Evolutionary conservation across 805 yeast species (phyloP).

Genomic region (Ogataea ganodermae): DNA sequence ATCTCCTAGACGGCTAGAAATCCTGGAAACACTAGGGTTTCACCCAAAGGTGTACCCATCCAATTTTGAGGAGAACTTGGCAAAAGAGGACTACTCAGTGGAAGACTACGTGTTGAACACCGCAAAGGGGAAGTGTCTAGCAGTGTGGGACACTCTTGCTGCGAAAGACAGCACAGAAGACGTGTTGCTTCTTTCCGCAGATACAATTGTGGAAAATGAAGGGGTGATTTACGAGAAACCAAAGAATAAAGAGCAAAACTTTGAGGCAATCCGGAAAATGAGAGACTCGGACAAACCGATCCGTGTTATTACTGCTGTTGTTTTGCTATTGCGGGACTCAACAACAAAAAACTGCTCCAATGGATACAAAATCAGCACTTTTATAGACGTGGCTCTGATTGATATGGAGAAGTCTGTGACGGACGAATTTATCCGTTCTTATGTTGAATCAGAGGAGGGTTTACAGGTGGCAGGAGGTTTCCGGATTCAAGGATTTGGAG

Average conservation of each 20-base stretch:
- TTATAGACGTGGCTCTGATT: conserved; percentile 33
- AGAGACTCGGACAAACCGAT: conserved; percentile 48
- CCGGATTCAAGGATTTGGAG: conserved; percentile 75
- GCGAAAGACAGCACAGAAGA: conserved; percentile 11
- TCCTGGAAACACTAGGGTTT: conserved; percentile 63
- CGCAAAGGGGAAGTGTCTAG: conserved; percentile 63
- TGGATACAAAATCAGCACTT: conserved; percentile 22
- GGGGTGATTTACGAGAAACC: conserved; percentile 82
- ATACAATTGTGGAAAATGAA: conserved; percentile 68
- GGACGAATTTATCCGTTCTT: conserved; percentile 57
- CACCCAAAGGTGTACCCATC: conserved; percentile 55
- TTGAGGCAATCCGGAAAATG: conserved; percentile 48
- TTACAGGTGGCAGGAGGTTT: conserved; percentile 89
- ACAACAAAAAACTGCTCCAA: conserved; percentile 8
- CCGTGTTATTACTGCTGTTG: conserved; percentile 56
- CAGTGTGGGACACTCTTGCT: conserved; percentile 52
- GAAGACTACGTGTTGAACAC: conserved; percentile 70
- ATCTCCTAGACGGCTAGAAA: conserved; percentile 78
- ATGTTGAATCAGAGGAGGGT: conserved; percentile 76
- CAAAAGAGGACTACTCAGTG: conserved; percentile 51
- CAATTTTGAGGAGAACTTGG: conserved; percentile 73
- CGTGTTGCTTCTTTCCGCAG: conserved; percentile 61
- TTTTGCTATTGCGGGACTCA: conserved; percentile 37
- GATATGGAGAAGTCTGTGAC: conserved; percentile 46
- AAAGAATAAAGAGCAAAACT: conserved; percentile 48